These are phyloP conservation scores for Claviceps sp. DNA, from an alignment of 2,329 filamentous ascomycete species.

Conservation along the genomic window DNA sequence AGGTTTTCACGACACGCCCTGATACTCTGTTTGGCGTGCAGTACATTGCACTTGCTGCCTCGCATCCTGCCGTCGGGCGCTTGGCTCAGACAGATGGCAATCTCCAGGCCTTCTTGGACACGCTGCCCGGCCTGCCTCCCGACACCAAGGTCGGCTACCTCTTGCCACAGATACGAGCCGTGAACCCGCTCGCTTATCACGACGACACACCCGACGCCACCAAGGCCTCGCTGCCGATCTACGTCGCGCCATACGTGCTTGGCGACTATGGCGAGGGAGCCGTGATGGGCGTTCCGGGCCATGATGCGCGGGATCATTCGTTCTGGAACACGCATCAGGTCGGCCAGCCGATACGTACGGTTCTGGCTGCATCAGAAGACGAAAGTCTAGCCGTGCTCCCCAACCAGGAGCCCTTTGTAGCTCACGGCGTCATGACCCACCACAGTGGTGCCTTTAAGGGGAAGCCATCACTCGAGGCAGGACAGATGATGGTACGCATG, in stretches of 20 bases:
- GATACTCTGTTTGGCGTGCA: slow-evolving; percentile 83
- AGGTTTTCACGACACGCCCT: slow-evolving; percentile 72
- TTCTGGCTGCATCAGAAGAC: slow-evolving; percentile 41
- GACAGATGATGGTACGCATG: slow-evolving; percentile 42
- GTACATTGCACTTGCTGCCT: slow-evolving; percentile 65
- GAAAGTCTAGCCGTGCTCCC: slow-evolving; percentile 29
- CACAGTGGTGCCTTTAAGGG: slow-evolving; percentile 52
- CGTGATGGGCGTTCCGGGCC: slow-evolving; percentile 83
- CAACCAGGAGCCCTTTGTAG: slow-evolving; percentile 46
- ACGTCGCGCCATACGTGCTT: slow-evolving; percentile 72
- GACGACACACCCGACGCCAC: slow-evolving; percentile 34
- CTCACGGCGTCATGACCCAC: slow-evolving; percentile 54
- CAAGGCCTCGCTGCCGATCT: slow-evolving; percentile 54
- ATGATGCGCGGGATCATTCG: slow-evolving; percentile 63
- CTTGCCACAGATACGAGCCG: slow-evolving; percentile 45
- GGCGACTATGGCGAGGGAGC: slow-evolving; percentile 78
- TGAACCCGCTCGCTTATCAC: slow-evolving; percentile 51
- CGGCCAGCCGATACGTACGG: slow-evolving; percentile 46
- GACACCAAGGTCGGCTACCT: slow-evolving; percentile 55
- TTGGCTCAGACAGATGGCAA: slow-evolving; percentile 45
- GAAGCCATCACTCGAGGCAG: slow-evolving; percentile 48
- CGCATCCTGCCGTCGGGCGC: slow-evolving; percentile 53
- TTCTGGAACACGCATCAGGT: slow-evolving; percentile 66
- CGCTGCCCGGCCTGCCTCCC: slow-evolving; percentile 38
- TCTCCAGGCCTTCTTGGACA: slow-evolving; percentile 55